A percentile compares a stretch with the other conserved stretches of the same genome.
Conservation (phyloP, 768 basidiomycete species). For the Cystofilobasidium ferigula region DNA sequence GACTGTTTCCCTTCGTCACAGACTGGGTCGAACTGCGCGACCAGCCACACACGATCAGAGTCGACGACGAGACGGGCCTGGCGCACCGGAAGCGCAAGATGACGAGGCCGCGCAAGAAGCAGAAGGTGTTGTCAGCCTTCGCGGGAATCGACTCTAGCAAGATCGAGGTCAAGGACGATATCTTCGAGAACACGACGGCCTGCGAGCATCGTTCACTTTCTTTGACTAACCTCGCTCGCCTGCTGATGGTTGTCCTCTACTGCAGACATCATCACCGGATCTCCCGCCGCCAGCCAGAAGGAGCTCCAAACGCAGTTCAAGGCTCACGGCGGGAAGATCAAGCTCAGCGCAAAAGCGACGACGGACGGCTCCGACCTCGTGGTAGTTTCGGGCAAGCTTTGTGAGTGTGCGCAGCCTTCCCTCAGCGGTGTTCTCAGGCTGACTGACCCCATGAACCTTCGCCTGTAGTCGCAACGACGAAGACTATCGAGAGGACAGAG, state of each 20-base stretch:
- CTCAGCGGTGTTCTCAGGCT: constrained; percentile 53
- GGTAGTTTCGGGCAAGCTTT: constrained; percentile 40
- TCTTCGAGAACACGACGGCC: constrained; percentile 69
- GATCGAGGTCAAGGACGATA: constrained; percentile 49
- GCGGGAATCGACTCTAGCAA: constrained; percentile 54
- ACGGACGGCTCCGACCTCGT: constrained; percentile 55
- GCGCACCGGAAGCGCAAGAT: neutral
- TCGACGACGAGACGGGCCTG: neutral
- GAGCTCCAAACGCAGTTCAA: constrained; percentile 50
- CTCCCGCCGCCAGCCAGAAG: constrained; percentile 57
- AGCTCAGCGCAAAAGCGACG: constrained; percentile 40
- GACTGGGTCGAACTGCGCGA: neutral
- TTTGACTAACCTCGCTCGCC: neutral
- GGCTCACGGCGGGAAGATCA: constrained; percentile 39
- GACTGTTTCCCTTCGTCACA: neutral
- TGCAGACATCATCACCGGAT: constrained; percentile 39
- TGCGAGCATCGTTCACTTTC: constrained; percentile 46
- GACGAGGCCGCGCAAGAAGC: constrained; percentile 23
- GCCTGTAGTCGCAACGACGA: constrained; percentile 1
- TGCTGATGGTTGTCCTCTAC: constrained; percentile 3
- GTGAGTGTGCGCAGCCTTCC: constrained; percentile 45
- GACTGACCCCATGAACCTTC: constrained; percentile 45
- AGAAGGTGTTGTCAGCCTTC: constrained; percentile 39
- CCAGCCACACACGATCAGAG: neutral
- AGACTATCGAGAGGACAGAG: neutral